These are phyloP conservation scores for Narthecium ossifragum DNA, from an alignment of 106 monocot genomes.

Conservation along the genomic window DNA sequence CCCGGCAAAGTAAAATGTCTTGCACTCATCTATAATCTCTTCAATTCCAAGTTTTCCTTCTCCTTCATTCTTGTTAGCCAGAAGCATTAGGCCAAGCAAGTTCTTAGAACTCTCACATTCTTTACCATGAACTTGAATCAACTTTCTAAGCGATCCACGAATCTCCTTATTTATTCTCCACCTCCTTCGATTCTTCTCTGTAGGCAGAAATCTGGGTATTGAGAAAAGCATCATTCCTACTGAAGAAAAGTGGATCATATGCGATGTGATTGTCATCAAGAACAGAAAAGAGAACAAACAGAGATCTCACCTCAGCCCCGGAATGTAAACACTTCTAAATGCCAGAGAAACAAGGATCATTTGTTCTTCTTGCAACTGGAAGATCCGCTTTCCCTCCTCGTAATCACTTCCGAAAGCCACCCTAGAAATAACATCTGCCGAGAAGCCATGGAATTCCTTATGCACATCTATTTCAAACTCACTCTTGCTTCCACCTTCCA, in stretches of 20 bases:
- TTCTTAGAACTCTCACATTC: conserved; percentile 55
- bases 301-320: conserved; percentile 61
- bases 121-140: conserved; percentile 37
- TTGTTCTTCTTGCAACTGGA: conserved; percentile 74
- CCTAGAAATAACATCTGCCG: conserved; percentile 61
- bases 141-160: conserved; percentile 20
- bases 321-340: conserved; percentile 57
- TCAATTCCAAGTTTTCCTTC: conserved; percentile 43
- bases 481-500: background rate
- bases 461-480: conserved; percentile 74
- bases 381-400: conserved; percentile 60
- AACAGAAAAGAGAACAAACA: no score
- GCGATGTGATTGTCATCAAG: no score
- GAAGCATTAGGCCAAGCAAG: conserved; percentile 67
- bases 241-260: no score
- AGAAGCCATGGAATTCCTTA: conserved; percentile 51
- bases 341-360: conserved; percentile 57
- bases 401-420: conserved; percentile 84
- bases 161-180: conserved; percentile 51
- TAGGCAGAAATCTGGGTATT: conserved; percentile 57
- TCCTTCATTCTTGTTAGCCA: conserved; percentile 30
- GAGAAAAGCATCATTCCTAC: conserved; percentile 1
- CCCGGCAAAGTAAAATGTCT: conserved; percentile 90
- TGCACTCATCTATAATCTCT: conserved; percentile 87
- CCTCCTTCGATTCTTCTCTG: conserved; percentile 51